These are phyloP conservation scores for Collybia mongolica DNA, from an alignment of 768 basidiomycete genomes.

Conservation along the genomic window DNA sequence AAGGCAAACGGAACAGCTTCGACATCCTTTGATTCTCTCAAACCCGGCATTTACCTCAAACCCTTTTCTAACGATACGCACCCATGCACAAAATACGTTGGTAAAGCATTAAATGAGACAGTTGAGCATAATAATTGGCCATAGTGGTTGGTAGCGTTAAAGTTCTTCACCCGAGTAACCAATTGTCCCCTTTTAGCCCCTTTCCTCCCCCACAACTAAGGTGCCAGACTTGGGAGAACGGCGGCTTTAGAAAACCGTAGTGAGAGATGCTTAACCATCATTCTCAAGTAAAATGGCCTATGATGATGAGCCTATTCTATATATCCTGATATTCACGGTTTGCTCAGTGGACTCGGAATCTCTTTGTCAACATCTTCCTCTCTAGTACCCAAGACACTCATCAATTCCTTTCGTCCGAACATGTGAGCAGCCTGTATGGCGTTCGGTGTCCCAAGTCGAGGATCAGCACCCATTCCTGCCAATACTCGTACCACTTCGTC, in stretches of 20 bases:
- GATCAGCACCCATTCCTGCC: conserved; percentile 57
- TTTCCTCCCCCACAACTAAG: no score
- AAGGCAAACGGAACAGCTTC: conserved; percentile 65
- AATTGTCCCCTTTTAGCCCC: no score
- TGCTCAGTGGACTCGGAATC: conserved; percentile 32
- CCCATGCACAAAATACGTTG: conserved; percentile 77
- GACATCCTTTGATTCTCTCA: conserved; percentile 68
- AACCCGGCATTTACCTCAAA: conserved; percentile 64
- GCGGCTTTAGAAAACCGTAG: neutral
- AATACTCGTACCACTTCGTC: conserved; percentile 62
- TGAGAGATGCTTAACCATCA: neutral
- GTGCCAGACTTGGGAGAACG: neutral
- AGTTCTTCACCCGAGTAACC: no score
- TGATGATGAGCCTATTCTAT: no score
- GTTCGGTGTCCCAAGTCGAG: conserved; percentile 61
- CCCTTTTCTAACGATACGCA: conserved; percentile 78
- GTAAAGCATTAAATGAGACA: conserved; percentile 42
- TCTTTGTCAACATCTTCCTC: conserved; percentile 49
- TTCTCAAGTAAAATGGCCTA: no score
- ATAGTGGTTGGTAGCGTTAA: no score
- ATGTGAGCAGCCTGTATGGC: conserved; percentile 70
- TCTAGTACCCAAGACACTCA: conserved; percentile 55
- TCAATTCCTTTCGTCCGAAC: conserved; percentile 58
- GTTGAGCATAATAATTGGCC: no score
- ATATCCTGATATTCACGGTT: no score